Conservation (phyloP, 2,329 filamentous ascomycete genomes). For the Colletotrichum limetticola region DNA sequence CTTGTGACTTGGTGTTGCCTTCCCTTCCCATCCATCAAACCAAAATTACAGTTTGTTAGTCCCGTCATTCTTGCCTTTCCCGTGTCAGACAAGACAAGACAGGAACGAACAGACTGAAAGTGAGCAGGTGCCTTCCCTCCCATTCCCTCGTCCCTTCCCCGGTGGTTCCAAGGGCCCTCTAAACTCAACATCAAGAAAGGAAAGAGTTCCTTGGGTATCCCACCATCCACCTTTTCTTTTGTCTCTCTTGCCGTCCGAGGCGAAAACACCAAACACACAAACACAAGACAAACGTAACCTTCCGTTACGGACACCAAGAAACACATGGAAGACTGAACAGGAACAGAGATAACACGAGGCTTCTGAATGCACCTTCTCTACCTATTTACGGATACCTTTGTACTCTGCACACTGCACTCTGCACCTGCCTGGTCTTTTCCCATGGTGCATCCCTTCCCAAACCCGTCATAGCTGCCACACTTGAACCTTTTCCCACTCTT, state of each 20-base stretch:
- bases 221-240: background rate
- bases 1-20: background rate
- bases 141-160: background rate
- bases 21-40: background rate
- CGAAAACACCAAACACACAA: background rate
- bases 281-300: too few species aligned
- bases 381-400: too few species aligned
- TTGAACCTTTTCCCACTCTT: constrained; percentile 20
- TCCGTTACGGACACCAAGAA: background rate
- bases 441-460: constrained; percentile 25
- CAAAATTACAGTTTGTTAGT: background rate
- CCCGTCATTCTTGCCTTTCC: background rate
- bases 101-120: background rate
- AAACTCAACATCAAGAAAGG: background rate
- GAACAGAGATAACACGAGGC: background rate
- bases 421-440: constrained; percentile 6
- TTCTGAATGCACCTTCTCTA: background rate
- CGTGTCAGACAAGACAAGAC: background rate
- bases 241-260: background rate
- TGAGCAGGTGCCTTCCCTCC: background rate
- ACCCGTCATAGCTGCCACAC: constrained; percentile 30
- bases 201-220: background rate
- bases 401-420: constrained; percentile 1
- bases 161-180: background rate
- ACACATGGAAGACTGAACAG: background rate